phyloP scores from a whole-genome alignment of 1,139 yeast genomes.

The Pichia sp. region DNA sequence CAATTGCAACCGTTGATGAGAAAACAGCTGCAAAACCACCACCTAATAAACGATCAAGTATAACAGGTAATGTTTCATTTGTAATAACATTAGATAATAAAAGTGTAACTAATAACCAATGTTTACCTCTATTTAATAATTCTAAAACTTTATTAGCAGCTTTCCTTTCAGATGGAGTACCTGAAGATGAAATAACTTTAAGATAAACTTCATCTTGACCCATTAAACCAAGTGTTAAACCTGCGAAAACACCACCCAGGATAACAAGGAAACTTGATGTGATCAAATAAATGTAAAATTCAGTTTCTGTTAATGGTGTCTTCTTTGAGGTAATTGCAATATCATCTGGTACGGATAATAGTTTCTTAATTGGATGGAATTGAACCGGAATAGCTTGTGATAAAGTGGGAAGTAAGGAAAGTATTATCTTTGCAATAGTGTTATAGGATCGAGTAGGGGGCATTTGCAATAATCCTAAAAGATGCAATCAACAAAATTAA shows the following conservation, averaged over 20 bases:
- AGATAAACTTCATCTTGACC: constrained; percentile 94
- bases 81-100: constrained; percentile 85
- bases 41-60: constrained; percentile 83
- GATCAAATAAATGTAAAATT: constrained; percentile 49
- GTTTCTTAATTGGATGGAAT: constrained; percentile 9
- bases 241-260: constrained; percentile 95
- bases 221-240: constrained; percentile 89
- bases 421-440: constrained; percentile 5
- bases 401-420: constrained; percentile 9
- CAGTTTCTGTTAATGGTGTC: constrained; percentile 25
- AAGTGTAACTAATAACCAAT: constrained; percentile 94
- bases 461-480: not conserved
- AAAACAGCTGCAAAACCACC: constrained; percentile 99
- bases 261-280: constrained; percentile 66
- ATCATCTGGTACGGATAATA: constrained; percentile 2
- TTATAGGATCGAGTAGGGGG: constrained; percentile 7
- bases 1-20: constrained; percentile 85
- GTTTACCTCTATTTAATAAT: constrained; percentile 78
- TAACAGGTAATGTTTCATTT: constrained; percentile 91
- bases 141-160: constrained; percentile 70
- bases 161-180: constrained; percentile 52
- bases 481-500: not conserved
- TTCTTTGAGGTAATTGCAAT: constrained; percentile 4
- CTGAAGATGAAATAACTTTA: constrained; percentile 60
- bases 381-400: constrained; percentile 14